phyloP scores from a whole-genome alignment of 306 rosid species.

The Malus domestica region DNA sequence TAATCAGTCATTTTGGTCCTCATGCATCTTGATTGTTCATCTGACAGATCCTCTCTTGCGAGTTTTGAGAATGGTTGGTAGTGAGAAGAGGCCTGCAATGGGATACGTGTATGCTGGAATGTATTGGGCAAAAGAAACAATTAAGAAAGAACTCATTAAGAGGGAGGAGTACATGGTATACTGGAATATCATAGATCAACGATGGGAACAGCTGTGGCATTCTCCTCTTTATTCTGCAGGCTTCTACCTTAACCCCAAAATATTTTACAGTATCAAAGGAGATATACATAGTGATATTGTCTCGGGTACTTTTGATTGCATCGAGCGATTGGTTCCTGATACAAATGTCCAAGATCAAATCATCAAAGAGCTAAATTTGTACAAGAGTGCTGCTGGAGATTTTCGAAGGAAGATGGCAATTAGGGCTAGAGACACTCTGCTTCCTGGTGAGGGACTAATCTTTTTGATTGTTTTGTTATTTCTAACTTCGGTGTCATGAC shows the following conservation, averaged over 20 bases:
- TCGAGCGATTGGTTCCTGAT: slow-evolving; percentile 83
- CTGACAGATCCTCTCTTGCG: slow-evolving; percentile 71
- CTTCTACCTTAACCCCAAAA: slow-evolving; percentile 80
- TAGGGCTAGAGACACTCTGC: slow-evolving; percentile 75
- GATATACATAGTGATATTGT: slow-evolving; percentile 49
- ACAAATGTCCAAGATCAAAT: slow-evolving; percentile 78
- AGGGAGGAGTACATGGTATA: slow-evolving; percentile 72
- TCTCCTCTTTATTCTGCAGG: slow-evolving; percentile 91
- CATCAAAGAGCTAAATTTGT: slow-evolving; percentile 67
- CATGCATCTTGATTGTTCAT: slow-evolving; percentile 51
- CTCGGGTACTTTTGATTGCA: slow-evolving; percentile 81
- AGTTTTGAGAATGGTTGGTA: slow-evolving; percentile 50
- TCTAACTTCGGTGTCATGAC: slow-evolving; percentile 11
- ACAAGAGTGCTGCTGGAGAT: slow-evolving; percentile 71
- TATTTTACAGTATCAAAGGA: slow-evolving; percentile 75
- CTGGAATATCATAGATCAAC: slow-evolving; percentile 82
- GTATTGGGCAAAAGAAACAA: slow-evolving; percentile 72
- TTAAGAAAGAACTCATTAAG: slow-evolving; percentile 62
- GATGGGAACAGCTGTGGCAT: slow-evolving; percentile 69
- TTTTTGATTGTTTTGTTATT: slow-evolving; percentile 17
- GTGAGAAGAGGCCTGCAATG: slow-evolving; percentile 80
- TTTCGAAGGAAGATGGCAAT: slow-evolving; percentile 89
- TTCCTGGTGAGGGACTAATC: slow-evolving; percentile 68
- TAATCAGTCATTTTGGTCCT: slow-evolving; percentile 81
- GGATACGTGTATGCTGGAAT: slow-evolving; percentile 80